Percentiles rank a stretch among this genome's conserved stretches.
Conservation (phyloP, 163 green algal species). For the Scenedesmus sp. region DNA sequence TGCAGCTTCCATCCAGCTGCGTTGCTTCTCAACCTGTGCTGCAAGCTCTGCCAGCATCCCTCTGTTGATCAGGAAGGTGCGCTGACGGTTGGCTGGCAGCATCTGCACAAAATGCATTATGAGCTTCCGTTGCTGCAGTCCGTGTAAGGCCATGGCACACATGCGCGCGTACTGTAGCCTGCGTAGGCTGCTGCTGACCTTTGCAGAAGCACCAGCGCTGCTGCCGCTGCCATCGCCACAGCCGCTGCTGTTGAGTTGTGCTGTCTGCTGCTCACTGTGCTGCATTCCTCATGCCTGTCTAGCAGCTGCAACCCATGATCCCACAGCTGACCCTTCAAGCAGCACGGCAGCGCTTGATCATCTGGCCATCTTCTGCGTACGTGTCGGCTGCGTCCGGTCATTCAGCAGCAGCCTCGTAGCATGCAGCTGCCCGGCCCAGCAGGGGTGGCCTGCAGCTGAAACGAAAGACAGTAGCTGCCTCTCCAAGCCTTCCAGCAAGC, state of each 20-base stretch:
- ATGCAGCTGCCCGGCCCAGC: background rate
- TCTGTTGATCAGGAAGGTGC: constrained; percentile 2
- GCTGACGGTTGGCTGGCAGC: background rate
- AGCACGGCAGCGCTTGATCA: background rate
- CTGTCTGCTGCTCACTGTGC: background rate
- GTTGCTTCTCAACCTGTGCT: background rate
- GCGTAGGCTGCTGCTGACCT: background rate
- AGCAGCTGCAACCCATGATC: background rate
- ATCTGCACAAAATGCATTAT: background rate
- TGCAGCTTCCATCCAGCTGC: background rate
- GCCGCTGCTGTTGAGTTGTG: too few relatives aligned
- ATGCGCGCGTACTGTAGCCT: background rate
- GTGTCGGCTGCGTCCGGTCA: background rate
- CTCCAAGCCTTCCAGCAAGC: background rate
- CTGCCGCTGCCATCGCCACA: background rate
- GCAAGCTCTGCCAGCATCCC: background rate
- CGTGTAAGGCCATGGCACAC: background rate
- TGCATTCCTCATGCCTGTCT: background rate
- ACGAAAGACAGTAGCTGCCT: background rate
- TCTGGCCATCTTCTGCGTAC: background rate
- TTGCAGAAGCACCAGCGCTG: background rate
- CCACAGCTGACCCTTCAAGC: background rate
- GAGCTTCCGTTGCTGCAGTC: background rate
- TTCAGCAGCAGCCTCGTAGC: background rate
- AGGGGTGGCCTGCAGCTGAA: background rate